Evolutionary conservation across 2,329 filamentous ascomycete species (phyloP).

Genomic region (Nigrospora oryzae): DNA sequence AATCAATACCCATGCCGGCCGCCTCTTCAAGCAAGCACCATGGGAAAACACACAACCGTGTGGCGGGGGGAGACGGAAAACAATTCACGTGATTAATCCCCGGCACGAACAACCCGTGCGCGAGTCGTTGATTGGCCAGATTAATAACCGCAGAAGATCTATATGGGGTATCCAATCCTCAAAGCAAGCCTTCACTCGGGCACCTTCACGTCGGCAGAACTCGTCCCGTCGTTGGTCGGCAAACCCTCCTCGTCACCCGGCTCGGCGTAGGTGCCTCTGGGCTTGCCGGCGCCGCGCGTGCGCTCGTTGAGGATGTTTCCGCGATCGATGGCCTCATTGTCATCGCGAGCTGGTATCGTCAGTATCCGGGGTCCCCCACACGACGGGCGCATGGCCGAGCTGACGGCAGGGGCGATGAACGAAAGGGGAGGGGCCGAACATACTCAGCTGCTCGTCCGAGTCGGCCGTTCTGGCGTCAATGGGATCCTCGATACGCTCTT

Average conservation of each 20-base stretch:
- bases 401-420: neutral
- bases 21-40: too few species aligned
- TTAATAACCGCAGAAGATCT: too few species aligned
- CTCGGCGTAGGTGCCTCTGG: constrained; percentile 18
- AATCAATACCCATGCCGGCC: too few species aligned
- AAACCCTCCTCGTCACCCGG: constrained; percentile 24
- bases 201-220: constrained; percentile 2
- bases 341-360: constrained; percentile 20
- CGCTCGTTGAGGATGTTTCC: constrained; percentile 25
- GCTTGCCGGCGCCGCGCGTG: constrained; percentile 20
- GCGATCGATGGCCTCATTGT: constrained; percentile 26
- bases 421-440: neutral
- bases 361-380: neutral
- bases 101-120: too few species aligned
- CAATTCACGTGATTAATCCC: too few species aligned
- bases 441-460: constrained; percentile 25
- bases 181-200: neutral
- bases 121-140: too few species aligned
- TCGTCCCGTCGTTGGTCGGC: constrained; percentile 10
- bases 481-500: constrained; percentile 21
- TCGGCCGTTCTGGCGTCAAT: constrained; percentile 21
- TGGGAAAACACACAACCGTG: too few species aligned
- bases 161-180: neutral
- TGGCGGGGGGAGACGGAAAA: too few species aligned
- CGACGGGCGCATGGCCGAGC: neutral